Percentiles rank a stretch among this genome's conserved stretches.
phyloP scores from a whole-genome alignment of 2,329 filamentous ascomycete species.

The Diaporthe vaccinii region DNA sequence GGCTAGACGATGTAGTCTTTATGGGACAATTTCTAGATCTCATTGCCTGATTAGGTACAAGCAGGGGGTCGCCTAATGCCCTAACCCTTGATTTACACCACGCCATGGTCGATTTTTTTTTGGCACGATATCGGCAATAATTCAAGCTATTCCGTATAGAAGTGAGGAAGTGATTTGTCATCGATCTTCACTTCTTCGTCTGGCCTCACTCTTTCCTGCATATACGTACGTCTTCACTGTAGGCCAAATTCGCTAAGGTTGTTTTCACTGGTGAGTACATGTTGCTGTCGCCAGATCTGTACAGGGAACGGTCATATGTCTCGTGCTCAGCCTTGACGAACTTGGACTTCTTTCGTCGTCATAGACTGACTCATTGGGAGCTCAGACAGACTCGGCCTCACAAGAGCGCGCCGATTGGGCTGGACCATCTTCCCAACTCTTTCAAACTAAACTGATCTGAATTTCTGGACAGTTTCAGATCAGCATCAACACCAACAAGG shows the following conservation, averaged over 20 bases:
- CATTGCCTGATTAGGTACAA: no score
- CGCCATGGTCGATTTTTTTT: neutral
- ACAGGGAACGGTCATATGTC: neutral
- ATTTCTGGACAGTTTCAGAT: neutral
- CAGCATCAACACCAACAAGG: neutral
- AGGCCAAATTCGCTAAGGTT: neutral
- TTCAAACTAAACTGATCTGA: neutral
- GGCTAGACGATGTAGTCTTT: no score
- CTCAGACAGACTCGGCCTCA: neutral
- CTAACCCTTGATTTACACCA: constrained; percentile 4
- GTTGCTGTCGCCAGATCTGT: neutral
- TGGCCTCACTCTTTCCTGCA: neutral
- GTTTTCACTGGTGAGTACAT: neutral
- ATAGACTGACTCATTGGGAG: constrained; percentile 30
- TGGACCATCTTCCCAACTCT: neutral
- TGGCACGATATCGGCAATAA: neutral
- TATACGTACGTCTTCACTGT: neutral
- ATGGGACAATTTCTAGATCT: no score
- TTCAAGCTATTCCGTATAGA: neutral
- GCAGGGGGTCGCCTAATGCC: neutral
- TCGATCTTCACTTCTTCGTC: neutral
- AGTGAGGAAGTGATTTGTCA: constrained; percentile 3
- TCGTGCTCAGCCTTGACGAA: neutral
- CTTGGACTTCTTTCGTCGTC: constrained; percentile 9
- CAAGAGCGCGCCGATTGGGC: neutral